These are phyloP conservation scores for Gaeumannomyces sp. DNA, from an alignment of 2,329 filamentous ascomycete species.

Conservation along the genomic window DNA sequence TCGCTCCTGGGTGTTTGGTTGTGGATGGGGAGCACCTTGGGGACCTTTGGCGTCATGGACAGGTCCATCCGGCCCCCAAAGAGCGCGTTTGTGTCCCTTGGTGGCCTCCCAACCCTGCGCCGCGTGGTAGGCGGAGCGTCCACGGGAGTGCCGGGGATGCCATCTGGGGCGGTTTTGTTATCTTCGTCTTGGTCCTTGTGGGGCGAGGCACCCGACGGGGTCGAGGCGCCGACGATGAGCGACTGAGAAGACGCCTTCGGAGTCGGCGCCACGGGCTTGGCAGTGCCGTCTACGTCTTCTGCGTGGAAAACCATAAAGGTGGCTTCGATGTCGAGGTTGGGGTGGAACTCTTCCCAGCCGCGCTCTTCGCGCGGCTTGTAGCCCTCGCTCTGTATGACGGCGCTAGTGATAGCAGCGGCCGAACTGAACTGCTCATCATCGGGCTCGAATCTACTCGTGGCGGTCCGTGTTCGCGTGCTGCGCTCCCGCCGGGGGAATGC, in stretches of 20 bases:
- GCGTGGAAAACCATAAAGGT: conserved; percentile 73
- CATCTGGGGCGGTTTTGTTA: neutral
- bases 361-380: conserved; percentile 97
- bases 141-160: neutral
- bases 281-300: conserved; percentile 76
- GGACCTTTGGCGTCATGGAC: conserved; percentile 42
- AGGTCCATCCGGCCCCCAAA: conserved; percentile 36
- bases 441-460: conserved; percentile 42
- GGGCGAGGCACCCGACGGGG: neutral
- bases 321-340: conserved; percentile 83
- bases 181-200: conserved; percentile 4
- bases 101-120: conserved; percentile 36
- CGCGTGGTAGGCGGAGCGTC: conserved; percentile 34
- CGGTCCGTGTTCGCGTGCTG: conserved; percentile 49
- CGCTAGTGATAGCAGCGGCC: conserved; percentile 81
- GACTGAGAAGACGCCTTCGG: neutral
- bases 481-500: conserved; percentile 50
- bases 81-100: conserved; percentile 45
- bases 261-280: conserved; percentile 36
- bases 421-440: conserved; percentile 72
- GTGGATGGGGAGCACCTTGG: conserved; percentile 66
- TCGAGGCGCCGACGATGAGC: neutral
- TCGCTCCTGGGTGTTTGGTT: conserved; percentile 73
- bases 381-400: conserved; percentile 84
- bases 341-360: conserved; percentile 97